Percentiles rank a stretch among this genome's conserved stretches.
phyloP scores from a whole-genome alignment of 345 rosid species.

The Populus simonii region DNA sequence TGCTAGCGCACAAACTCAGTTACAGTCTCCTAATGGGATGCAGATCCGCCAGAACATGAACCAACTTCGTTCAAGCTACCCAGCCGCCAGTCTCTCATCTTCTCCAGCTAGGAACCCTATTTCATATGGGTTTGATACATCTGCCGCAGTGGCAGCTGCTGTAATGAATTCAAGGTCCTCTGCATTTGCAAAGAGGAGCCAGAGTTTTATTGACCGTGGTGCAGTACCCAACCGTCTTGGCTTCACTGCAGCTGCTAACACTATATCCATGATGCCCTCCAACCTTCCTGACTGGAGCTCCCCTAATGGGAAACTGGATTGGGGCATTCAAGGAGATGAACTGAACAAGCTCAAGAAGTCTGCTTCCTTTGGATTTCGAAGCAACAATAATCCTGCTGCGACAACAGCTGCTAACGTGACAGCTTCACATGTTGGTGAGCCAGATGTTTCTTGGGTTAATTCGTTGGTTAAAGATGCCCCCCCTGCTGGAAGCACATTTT shows the following conservation, averaged over 20 bases:
- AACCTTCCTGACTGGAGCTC: slow-evolving; percentile 74
- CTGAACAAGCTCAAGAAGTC: slow-evolving; percentile 78
- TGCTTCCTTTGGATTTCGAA: slow-evolving; percentile 69
- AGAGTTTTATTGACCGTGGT: slow-evolving; percentile 81
- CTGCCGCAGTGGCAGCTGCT: slow-evolving; percentile 84
- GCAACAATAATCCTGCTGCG: slow-evolving; percentile 36
- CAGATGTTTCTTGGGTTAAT: slow-evolving; percentile 93
- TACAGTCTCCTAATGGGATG: slow-evolving; percentile 64
- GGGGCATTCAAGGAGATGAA: slow-evolving; percentile 90
- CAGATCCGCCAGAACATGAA: slow-evolving; percentile 65
- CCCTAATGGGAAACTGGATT: slow-evolving; percentile 73
- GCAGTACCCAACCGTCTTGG: slow-evolving; percentile 34
- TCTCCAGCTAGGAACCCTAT: slow-evolving; percentile 56
- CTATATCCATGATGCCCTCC: slow-evolving; percentile 47
- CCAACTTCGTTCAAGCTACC: slow-evolving; percentile 65
- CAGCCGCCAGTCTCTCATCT: slow-evolving; percentile 42
- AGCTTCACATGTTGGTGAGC: slow-evolving; percentile 47
- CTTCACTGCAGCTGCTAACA: slow-evolving; percentile 43
- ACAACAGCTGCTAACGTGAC: slow-evolving; percentile 23
- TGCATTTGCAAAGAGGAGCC: slow-evolving; percentile 81
- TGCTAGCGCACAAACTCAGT: slow-evolving; percentile 41
- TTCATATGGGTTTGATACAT: slow-evolving; percentile 64
- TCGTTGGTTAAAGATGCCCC: slow-evolving; percentile 73
- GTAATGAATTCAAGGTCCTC: slow-evolving; percentile 90
- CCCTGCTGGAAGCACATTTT: slow-evolving; percentile 34